Evolutionary conservation across 176 grass and related monocot genomes (phyloP).

Genomic region (Zoysia japonica): DNA sequence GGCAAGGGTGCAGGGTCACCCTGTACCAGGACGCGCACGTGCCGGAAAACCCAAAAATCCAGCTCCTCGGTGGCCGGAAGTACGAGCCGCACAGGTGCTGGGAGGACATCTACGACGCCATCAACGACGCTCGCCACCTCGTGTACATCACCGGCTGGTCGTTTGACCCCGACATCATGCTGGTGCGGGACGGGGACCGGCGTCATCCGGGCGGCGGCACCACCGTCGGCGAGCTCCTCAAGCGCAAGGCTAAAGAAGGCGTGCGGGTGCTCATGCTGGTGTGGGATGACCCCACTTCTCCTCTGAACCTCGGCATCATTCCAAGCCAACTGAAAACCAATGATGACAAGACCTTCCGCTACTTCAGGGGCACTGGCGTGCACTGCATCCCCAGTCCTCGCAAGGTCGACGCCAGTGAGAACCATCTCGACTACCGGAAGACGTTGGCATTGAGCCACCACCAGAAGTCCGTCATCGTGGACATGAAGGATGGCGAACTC

Average conservation of each 20-base stretch:
- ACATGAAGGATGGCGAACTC: conserved; percentile 30
- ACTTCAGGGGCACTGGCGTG: conserved; percentile 58
- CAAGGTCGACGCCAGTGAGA: conserved; percentile 51
- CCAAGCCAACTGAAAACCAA: no score
- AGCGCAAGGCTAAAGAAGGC: conserved; percentile 82
- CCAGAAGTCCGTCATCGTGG: conserved; percentile 84
- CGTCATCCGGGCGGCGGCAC: conserved; percentile 55
- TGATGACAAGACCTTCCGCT: conserved; percentile 63
- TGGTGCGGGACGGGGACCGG: conserved; percentile 54
- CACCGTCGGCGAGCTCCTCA: conserved; percentile 79
- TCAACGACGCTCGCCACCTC: conserved; percentile 66
- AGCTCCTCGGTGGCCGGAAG: conserved; percentile 51
- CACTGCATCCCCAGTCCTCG: conserved; percentile 70
- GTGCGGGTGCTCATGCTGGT: conserved; percentile 77
- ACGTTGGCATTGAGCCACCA: conserved; percentile 76
- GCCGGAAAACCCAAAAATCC: conserved; percentile 73
- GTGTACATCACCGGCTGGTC: conserved; percentile 87
- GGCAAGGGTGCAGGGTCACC: conserved; percentile 74
- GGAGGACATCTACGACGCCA: conserved; percentile 90
- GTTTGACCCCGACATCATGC: conserved; percentile 76
- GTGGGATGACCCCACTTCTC: conserved; percentile 84
- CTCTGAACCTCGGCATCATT: conserved; percentile 41
- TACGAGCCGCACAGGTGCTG: conserved; percentile 62
- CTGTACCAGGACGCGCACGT: conserved; percentile 84
- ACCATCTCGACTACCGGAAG: conserved; percentile 53